Evolutionary conservation across 75 land plant species (phyloP).

Genomic region (Cryptomeria japonica): DNA sequence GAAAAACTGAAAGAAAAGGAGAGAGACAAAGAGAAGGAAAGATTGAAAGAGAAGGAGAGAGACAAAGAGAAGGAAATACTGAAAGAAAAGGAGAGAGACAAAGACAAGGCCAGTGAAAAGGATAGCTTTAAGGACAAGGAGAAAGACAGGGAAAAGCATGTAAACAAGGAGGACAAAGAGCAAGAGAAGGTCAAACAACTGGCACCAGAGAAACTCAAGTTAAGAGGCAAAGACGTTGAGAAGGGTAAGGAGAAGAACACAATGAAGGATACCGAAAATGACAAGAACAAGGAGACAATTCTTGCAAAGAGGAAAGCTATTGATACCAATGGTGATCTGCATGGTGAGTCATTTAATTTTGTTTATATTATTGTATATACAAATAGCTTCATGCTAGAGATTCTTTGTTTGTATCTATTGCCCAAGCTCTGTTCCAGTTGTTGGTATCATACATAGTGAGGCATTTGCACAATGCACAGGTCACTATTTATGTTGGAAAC

Average conservation of each 20-base stretch:
- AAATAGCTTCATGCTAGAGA: neutral
- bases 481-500: neutral
- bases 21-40: slow-evolving; percentile 6
- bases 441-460: slow-evolving; percentile 4
- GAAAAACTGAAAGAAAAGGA: slow-evolving; percentile 8
- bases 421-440: slow-evolving; percentile 6
- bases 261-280: slow-evolving; percentile 15
- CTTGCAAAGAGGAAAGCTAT: slow-evolving; percentile 38
- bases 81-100: slow-evolving; percentile 15
- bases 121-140: slow-evolving; percentile 17
- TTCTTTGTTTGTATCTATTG: neutral
- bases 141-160: slow-evolving; percentile 14
- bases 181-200: slow-evolving; percentile 8
- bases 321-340: slow-evolving; percentile 43
- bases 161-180: slow-evolving; percentile 17
- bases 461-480: slow-evolving; percentile 3
- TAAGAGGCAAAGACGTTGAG: slow-evolving; percentile 1
- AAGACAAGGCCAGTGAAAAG: slow-evolving; percentile 10
- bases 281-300: slow-evolving; percentile 17
- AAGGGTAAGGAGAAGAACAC: slow-evolving; percentile 10
- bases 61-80: slow-evolving; percentile 3
- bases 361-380: neutral
- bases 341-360: slow-evolving; percentile 46
- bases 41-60: slow-evolving; percentile 7
- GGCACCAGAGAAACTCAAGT: slow-evolving; percentile 10